A percentile compares a stretch with the other conserved stretches of the same genome.
These are phyloP conservation scores for Ambrosiella cleistominuta DNA, from an alignment of 2,329 filamentous ascomycete species.

Conservation along the genomic window DNA sequence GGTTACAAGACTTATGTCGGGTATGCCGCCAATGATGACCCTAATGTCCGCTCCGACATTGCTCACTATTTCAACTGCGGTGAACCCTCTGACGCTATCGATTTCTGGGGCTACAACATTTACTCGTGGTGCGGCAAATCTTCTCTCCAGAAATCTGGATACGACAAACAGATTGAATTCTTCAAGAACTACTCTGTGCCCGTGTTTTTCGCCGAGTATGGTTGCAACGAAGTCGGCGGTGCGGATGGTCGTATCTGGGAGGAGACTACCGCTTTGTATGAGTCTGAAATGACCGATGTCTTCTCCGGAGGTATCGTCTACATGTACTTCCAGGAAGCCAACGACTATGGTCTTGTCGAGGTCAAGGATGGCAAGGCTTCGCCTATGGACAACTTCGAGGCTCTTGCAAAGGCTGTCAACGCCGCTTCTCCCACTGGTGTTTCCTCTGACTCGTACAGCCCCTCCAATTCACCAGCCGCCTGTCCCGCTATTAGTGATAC, in stretches of 20 bases:
- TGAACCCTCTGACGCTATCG: slow-evolving; percentile 46
- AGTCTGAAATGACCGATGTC: slow-evolving; percentile 61
- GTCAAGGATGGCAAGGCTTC: slow-evolving; percentile 40
- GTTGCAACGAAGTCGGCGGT: slow-evolving; percentile 57
- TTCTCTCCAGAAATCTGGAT: slow-evolving; percentile 59
- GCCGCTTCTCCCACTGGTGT: slow-evolving; percentile 49
- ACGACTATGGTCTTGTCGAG: slow-evolving; percentile 69
- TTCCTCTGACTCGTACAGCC: slow-evolving; percentile 48
- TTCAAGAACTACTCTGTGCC: slow-evolving; percentile 82
- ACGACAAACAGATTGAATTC: slow-evolving; percentile 65
- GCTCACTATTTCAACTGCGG: slow-evolving; percentile 94
- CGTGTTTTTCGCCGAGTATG: slow-evolving; percentile 97
- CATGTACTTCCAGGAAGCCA: slow-evolving; percentile 89
- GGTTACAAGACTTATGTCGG: slow-evolving; percentile 77
- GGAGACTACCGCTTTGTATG: slow-evolving; percentile 70
- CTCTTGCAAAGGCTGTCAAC: slow-evolving; percentile 52
- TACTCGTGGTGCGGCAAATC: slow-evolving; percentile 97
- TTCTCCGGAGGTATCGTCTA: slow-evolving; percentile 97
- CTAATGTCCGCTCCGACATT: slow-evolving; percentile 61
- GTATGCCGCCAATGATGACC: slow-evolving; percentile 90
- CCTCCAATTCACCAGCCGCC: slow-evolving; percentile 44
- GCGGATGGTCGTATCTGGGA: slow-evolving; percentile 58
- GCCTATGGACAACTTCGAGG: slow-evolving; percentile 57
- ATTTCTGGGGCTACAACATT: slow-evolving; percentile 99
- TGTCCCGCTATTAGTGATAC: slow-evolving; percentile 50